Evolutionary conservation across 805 yeast species (phyloP).

Genomic region (Wickerhamomyces canadensis): DNA sequence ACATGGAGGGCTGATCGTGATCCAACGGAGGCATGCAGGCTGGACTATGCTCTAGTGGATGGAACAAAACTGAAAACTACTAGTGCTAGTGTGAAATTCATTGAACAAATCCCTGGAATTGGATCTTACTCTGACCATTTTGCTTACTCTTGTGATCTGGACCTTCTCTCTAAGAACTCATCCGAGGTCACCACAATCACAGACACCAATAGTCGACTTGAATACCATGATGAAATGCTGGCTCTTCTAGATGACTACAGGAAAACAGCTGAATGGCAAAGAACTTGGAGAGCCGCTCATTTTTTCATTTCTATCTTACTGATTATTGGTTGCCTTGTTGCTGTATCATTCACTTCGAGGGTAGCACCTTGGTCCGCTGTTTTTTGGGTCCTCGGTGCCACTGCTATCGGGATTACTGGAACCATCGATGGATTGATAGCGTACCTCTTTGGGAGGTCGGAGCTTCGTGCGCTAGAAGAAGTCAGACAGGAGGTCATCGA

Average conservation of each 20-base stretch:
- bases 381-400: constrained; percentile 53
- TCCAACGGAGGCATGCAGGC: constrained; percentile 53
- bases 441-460: constrained; percentile 73
- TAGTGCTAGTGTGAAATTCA: constrained; percentile 68
- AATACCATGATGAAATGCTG: constrained; percentile 44
- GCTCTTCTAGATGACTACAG: constrained; percentile 40
- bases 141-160: constrained; percentile 55
- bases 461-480: constrained; percentile 70
- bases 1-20: constrained; percentile 61
- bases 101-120: constrained; percentile 57
- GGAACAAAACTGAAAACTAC: constrained; percentile 43
- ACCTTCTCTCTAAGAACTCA: constrained; percentile 20
- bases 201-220: neutral
- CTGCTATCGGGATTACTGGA: constrained; percentile 59
- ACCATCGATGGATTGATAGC: constrained; percentile 73
- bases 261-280: constrained; percentile 54
- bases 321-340: constrained; percentile 48
- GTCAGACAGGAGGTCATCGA: constrained; percentile 63
- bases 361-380: constrained; percentile 58
- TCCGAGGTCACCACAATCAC: constrained; percentile 1
- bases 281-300: constrained; percentile 59
- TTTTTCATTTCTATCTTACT: constrained; percentile 50
- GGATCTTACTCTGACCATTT: constrained; percentile 93
- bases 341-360: constrained; percentile 53
- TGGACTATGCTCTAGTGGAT: constrained; percentile 86